Base-by-base conservation (phyloP, 805 yeast genomes). In the Cyberlindnera xishuangbannaensis region DNA sequence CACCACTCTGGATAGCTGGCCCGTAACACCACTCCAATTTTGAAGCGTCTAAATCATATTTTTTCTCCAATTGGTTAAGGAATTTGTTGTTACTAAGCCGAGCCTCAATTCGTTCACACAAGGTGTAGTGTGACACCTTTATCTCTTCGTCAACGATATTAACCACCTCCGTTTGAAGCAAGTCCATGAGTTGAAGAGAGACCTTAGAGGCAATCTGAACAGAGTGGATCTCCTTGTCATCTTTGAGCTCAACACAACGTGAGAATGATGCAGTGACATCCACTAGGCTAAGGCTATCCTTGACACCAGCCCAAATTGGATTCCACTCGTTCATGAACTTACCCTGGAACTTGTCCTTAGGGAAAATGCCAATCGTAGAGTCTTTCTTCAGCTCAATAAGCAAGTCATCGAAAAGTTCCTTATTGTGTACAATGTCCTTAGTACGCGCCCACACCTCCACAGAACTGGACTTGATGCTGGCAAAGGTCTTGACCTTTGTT, bases 21-120 rank as follows among this genome's bases (percentile, higher is more conserved):
- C 87, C 76, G 58, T 84, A 86, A 45, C 95, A 83, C 96, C 97
- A 90, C 56, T 90, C 97, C 15, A 90, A 62, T 43, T 76, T 73
- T 41, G 74, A 76, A 5, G 80, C 65, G 50, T 86, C 95, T 41
- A 87, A 81, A 34, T 82, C 90, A 21, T 72, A 45, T 37, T 69
- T 67, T 44, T 72, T 71, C 49, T 77, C 74, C 49, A 74, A 54
- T 25, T 59, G 56, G 36, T 69, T 69, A 56, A 79, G 73, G 63
- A 83, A 82, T 46, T 73, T 76, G n/a, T 63, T 62, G 50, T 83
- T 85, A 50, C 86, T 96, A 47, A 90, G 81, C 56, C 79, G 82
- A 51, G 71, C 76, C 55, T 87, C 95, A 33, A 90, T 69, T 50
- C 69, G 71, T 43, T 85, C 92, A 37, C 86, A 71, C 31, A 90